Base-by-base conservation (phyloP, 495 filamentous ascomycete species). In the Neurospora sp. region DNA sequence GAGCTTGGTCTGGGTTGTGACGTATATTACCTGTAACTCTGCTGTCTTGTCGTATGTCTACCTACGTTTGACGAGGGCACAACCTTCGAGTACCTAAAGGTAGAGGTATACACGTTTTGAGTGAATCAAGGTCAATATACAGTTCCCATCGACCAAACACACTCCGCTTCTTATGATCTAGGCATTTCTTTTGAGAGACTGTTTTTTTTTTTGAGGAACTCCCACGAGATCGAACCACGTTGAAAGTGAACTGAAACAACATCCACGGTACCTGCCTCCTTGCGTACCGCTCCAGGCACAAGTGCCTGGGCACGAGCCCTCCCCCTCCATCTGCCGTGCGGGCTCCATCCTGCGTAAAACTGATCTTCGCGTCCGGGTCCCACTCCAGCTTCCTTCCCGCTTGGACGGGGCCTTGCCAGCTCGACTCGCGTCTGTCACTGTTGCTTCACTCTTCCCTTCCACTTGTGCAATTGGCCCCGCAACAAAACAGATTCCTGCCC, bases 401-500 rank as follows among this genome's bases (percentile, higher is more conserved):
- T 59, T 59, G 22, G 20, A 59, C 48, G 10, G 48, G 48, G 48
- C 7, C 42, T 44, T 48, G 45, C 42, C 42, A 44, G 42, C 42
- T n/a, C 4, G 44, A 68, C 71, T 40, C 31, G 12, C 71, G 38
- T 12, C 44, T 38, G 42, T 59, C 45, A 71, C 17, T 53, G 9
- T 53, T 22, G 45, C 20, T 53, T 53, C 70, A 48, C 70, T 59
- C 40, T 31, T 38, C 22, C 42, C 40, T 27, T 20, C 12, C 42
- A 37, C 40, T 68, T 27, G 39, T 53, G 39, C 69, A 39, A 70
- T 40, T n/a, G 70, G 39, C 53, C 39, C 10, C 16, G 74, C 72
- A 75, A 71, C 69, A 71, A 69, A 42, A 70, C 70, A 75, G 72
- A 69, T 70, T 75, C 74, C 68, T 40, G 61, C 39, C 27, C 27